Base-by-base conservation (phyloP, 2,329 filamentous ascomycete species). In the Fusarium sp. region DNA sequence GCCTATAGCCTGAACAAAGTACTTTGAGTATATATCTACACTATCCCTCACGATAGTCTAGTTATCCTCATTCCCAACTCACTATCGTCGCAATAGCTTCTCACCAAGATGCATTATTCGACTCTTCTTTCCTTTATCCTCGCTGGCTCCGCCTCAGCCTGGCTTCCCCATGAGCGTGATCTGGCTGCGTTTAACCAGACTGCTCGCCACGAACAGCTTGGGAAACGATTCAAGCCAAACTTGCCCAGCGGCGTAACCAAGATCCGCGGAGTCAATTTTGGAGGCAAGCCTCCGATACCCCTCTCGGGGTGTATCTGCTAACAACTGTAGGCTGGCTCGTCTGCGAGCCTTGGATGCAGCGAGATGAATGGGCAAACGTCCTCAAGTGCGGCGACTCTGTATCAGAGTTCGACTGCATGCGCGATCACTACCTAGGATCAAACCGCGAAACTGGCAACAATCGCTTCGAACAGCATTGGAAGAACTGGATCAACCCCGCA, bases 331-430 rank as follows among this genome's bases (percentile, higher is more conserved):
- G 72, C 9, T 74, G 72, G 72, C 72, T 74, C 5, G 61, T 74
- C 9, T 60, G 72, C 5, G 72, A 74, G 28, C 28, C 19, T 6
- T 74, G 72, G 72, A 15, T 74, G 40, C 60, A 65, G 28, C 5
- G 21, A 18, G 47, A 64, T 18, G 58, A 52, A 35, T 74, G 72
- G 72, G n/a, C 30, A 12, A 65, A 74, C 10, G 40, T 47, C 1
- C 35, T 74, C n/a, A 19, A 54, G 19, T 74, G 68, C 18, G 71
- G 67, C 18, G 6, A 52, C 6, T 74, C 72, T 2, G 5, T 4
- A 8, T 72, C 71, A 1, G 72, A 74, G 11, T 74, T 74, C 18
- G 72, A 74, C 19, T 74, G 72, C 30, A 74, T 74, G 72, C 49
- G 44, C 1, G 64, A 74, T 25, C 72, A 74, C 9, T 74, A 74